Evolutionary conservation across 1,284 basidiomycete species (phyloP).

Genomic region (Sutorius eximius): DNA sequence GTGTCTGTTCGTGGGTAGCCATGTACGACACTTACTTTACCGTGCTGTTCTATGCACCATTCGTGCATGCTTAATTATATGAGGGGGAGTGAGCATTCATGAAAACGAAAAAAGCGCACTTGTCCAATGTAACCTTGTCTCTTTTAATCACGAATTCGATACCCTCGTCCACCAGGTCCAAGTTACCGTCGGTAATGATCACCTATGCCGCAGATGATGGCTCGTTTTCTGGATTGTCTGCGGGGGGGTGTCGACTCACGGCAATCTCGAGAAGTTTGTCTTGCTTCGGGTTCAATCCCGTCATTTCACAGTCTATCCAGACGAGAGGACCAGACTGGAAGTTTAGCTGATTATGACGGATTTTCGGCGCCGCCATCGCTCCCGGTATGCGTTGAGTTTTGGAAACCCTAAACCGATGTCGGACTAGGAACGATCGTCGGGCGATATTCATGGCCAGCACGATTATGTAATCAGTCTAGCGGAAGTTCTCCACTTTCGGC

Average conservation of each 20-base stretch:
- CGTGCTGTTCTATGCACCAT: slow-evolving; percentile 1
- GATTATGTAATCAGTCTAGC: slow-evolving; percentile 2
- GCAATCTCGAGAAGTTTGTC: slow-evolving; percentile 61
- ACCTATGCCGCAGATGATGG: slow-evolving; percentile 45
- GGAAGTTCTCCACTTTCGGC: neutral
- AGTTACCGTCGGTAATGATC: slow-evolving; percentile 77
- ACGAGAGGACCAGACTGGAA: slow-evolving; percentile 66
- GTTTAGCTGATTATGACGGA: neutral
- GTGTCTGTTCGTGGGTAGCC: neutral
- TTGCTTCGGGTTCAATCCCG: slow-evolving; percentile 51
- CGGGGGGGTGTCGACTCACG: slow-evolving; percentile 35
- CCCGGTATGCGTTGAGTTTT: no score
- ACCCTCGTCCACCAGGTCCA: slow-evolving; percentile 73
- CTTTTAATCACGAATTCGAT: slow-evolving; percentile 70
- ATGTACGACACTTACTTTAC: neutral
- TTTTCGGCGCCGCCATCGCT: slow-evolving; percentile 9
- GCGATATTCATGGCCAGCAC: no score
- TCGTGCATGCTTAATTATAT: neutral
- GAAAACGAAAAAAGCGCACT: slow-evolving; percentile 39
- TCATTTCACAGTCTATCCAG: slow-evolving; percentile 93
- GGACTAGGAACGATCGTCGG: no score
- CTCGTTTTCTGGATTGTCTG: neutral
- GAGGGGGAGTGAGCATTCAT: neutral
- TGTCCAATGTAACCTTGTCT: slow-evolving; percentile 35
- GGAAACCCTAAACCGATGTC: no score